Percentiles rank a stretch among this genome's conserved stretches.
Evolutionary conservation across 306 rosid genomes (phyloP).

Genomic region (Carpinus viminea): DNA sequence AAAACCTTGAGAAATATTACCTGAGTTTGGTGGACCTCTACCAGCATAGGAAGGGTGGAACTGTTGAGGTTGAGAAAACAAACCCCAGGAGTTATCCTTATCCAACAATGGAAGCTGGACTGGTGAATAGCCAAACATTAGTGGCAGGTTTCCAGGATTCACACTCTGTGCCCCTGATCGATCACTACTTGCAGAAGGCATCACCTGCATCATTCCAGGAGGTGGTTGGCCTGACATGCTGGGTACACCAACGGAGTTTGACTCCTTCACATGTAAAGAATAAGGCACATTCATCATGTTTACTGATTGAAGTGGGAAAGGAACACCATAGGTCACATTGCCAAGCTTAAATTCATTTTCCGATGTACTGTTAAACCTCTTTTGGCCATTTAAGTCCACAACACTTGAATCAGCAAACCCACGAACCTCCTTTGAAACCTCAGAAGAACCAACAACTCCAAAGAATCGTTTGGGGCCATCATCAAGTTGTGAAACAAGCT

Average conservation of each 20-base stretch:
- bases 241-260: conserved; percentile 47
- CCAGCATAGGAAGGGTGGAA: conserved; percentile 62
- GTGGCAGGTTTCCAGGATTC: conserved; percentile 63
- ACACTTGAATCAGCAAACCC: conserved; percentile 47
- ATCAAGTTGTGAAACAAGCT: conserved; percentile 50
- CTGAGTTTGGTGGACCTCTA: conserved; percentile 69
- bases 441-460: conserved; percentile 58
- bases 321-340: conserved; percentile 47
- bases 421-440: conserved; percentile 55
- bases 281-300: conserved; percentile 68
- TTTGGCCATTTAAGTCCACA: conserved; percentile 62
- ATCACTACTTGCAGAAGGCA: conserved; percentile 55
- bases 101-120: conserved; percentile 81
- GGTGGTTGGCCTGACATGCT: conserved; percentile 45
- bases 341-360: conserved; percentile 71
- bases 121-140: conserved; percentile 74
- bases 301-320: conserved; percentile 56
- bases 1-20: conserved; percentile 37
- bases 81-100: conserved; percentile 80
- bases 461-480: conserved; percentile 61
- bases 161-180: conserved; percentile 55
- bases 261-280: conserved; percentile 54
- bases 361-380: conserved; percentile 53
- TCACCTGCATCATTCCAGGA: conserved; percentile 70
- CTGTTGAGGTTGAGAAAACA: conserved; percentile 72